Percentiles rank a stretch among this genome's conserved stretches.
These are phyloP conservation scores for Ascosphaera apis DNA, from an alignment of 2,329 filamentous ascomycete species.

Conservation along the genomic window DNA sequence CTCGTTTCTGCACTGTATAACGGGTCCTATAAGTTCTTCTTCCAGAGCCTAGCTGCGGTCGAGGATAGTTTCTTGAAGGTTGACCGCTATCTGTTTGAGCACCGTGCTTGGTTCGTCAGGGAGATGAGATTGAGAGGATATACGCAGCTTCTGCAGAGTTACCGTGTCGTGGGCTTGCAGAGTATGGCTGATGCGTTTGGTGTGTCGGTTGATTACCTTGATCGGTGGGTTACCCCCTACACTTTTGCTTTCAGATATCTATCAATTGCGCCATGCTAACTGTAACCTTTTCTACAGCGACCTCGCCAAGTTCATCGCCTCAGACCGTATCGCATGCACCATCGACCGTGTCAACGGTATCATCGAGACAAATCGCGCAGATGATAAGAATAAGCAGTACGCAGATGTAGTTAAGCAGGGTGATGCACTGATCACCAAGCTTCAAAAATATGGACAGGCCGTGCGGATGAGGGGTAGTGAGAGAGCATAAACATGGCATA, in stretches of 20 bases:
- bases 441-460: slow-evolving; percentile 97
- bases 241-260: not conserved
- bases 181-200: slow-evolving; percentile 97
- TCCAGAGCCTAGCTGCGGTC: slow-evolving; percentile 66
- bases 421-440: slow-evolving; percentile 91
- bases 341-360: slow-evolving; percentile 93
- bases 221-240: slow-evolving; percentile 65
- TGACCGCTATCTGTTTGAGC: slow-evolving; percentile 87
- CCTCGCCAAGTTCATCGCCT: slow-evolving; percentile 89
- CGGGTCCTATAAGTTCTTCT: slow-evolving; percentile 86
- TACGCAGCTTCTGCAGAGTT: slow-evolving; percentile 90
- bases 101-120: slow-evolving; percentile 89
- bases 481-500: slow-evolving; percentile 53
- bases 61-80: slow-evolving; percentile 87
- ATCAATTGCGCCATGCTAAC: not conserved
- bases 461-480: slow-evolving; percentile 88
- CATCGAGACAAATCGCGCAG: slow-evolving; percentile 92
- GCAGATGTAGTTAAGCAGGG: slow-evolving; percentile 94
- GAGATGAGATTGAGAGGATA: slow-evolving; percentile 96
- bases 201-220: slow-evolving; percentile 86
- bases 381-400: slow-evolving; percentile 99
- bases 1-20: slow-evolving; percentile 82
- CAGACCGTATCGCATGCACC: slow-evolving; percentile 80
- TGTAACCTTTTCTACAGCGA: slow-evolving; percentile 33
- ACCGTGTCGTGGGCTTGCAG: slow-evolving; percentile 84